Conservation (phyloP, 2,329 filamentous ascomycete genomes). For the Parasarocladium wereldwijsianum region DNA sequence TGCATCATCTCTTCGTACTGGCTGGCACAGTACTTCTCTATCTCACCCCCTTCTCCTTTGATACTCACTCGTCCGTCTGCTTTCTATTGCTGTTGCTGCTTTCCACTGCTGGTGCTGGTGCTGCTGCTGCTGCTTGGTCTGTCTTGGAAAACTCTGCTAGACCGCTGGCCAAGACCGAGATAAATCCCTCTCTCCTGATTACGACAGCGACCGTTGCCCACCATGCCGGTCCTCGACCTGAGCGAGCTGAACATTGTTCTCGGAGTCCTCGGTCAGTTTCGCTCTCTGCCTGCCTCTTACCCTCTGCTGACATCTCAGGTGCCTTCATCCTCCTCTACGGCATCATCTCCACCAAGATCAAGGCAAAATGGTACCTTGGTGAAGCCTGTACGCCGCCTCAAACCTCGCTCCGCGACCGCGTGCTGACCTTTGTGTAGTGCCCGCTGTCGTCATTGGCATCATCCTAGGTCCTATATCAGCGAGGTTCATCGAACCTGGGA, state of each 20-base stretch:
- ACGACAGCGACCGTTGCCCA: no score
- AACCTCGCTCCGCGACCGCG: not conserved
- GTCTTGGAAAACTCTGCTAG: no score
- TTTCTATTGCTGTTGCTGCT: no score
- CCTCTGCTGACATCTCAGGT: conserved; percentile 16
- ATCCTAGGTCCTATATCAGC: conserved; percentile 38
- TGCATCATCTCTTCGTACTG: no score
- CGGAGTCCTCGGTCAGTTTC: conserved; percentile 8
- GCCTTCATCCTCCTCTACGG: conserved; percentile 33
- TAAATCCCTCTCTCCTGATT: no score
- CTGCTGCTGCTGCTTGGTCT: no score
- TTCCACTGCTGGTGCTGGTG: no score
- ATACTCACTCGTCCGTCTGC: no score
- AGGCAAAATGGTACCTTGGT: conserved; percentile 36
- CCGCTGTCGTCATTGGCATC: conserved; percentile 38
- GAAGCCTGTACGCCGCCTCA: conserved; percentile 31
- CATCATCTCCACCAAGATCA: conserved; percentile 35
- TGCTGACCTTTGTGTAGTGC: conserved; percentile 22
- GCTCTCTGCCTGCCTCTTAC: not conserved
- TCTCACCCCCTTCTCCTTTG: no score
- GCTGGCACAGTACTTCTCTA: no score
- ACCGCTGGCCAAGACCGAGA: no score
- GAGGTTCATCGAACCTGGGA: conserved; percentile 31
- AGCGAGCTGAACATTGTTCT: conserved; percentile 11
- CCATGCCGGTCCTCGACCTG: conserved; percentile 11